Evolutionary conservation across 192 early-diverging fungal genomes (phyloP), one percentile per base, ranked within the genome.

Genomic region (Linnemannia schmuckeri): DNA sequence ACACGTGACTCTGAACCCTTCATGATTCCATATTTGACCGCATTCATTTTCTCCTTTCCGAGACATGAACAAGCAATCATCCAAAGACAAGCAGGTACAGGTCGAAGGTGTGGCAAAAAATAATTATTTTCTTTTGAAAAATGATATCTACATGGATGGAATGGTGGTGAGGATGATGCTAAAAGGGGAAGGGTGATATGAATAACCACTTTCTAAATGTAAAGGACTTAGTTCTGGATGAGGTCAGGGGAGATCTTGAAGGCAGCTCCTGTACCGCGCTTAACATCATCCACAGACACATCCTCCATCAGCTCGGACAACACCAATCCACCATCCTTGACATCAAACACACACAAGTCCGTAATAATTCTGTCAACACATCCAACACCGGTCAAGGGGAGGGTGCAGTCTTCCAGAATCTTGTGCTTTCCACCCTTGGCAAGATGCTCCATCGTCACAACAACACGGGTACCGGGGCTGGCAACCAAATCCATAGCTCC

Each of bases 401-500:
- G 83, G 0, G 93, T 89, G 88, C 94, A 95, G 57, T 92, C 85
- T 18, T 93, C 85, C 52, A 96, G 85, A 68, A 96, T 96, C 92
- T 96, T 96, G 70, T 91, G 93, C 79, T 89, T 90, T 69, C 94
- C 94, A 22, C 92, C 89, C 88, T 91, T 91, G 70, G 89, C 88
- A 6, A 85, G 37, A 55, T 91, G 90, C 82, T 91, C 90, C 90
- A 90, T 94, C n/a, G 95, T 95, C 63, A 96, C 95, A 40, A 96
- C 95, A 10, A 96, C 96, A 41, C 91, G 91, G 30, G 95, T 93
- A 49, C 88, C 90, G 30, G 91, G 88, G 37, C 92, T 92, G 44
- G 95, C 91, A 4, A 96, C 96, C 33, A 96, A 88, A 74, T 96
- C 96, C 95, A 96, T 96, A 18, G 96, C 95, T 17, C 96, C 95